Base-by-base conservation (phyloP, 2,329 filamentous ascomycete species). In the Penicillium sp. region DNA sequence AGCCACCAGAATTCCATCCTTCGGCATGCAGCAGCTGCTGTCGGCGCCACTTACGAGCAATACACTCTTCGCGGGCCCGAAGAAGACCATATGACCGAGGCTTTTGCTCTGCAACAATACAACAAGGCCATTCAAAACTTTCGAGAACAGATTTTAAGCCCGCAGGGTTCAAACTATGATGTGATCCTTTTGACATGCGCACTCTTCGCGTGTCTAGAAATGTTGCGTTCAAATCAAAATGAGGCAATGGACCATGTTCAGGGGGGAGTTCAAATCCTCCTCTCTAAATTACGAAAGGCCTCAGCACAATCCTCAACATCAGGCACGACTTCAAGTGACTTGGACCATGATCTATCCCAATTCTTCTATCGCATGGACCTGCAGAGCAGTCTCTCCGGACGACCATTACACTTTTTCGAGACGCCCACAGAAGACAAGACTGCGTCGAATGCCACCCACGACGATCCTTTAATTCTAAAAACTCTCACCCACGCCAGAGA, bases 21-120 rank as follows among this genome's bases (percentile, higher is more conserved):
- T 19, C 75, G 75, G 2, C 81, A 83, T 59, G 78, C 80, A 13
- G 70, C 82, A 8, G 72, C 81, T 4, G 79, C 80, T 39, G 73
- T 83, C 10, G 79, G 79, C 52, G 74, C 75, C n/a, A 65, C 80
- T 2, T 79, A 83, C 51, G 78, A 79, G 61, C 34, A 63, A 52
- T 53, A 52, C 21, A 23, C 43, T 8, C 36, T 24, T 34, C 24
- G 31, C 9, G 21, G 19, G 26, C 9, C 28, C 6, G 21, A 11
- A 5, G 37, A 42, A 11, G 26, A 48, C 29, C 36, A 31, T 3
- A 21, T n/a, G 8, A 48, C 52, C 2, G 59, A 65, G 51, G 67
- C 61, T 10, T 79, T 79, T 36, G 74, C 72, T 10, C 62, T 80
- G 18, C 69, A 68, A 7, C 77, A 83, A 58, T 83, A 83, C 59